phyloP scores from a whole-genome alignment of 352 stramenopile genomes.

The Phytophthora pinifolia region DNA sequence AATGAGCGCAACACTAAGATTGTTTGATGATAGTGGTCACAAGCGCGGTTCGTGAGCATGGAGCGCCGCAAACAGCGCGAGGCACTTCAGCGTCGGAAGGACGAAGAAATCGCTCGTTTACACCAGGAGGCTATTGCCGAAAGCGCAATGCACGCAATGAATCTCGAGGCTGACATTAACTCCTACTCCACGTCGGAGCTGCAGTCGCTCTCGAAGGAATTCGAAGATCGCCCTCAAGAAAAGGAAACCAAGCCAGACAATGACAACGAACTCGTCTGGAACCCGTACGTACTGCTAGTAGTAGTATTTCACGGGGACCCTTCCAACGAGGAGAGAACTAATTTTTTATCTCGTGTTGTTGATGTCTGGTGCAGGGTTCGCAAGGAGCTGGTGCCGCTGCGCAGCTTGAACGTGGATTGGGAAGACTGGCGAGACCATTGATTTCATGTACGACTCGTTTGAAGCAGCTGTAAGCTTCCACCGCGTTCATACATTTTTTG shows the following conservation, averaged over 20 bases:
- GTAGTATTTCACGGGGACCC: constrained; percentile 1
- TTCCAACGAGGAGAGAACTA: background rate
- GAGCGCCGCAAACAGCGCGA: constrained; percentile 61
- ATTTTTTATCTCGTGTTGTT: background rate
- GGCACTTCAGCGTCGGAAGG: constrained; percentile 61
- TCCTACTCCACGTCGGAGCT: constrained; percentile 45
- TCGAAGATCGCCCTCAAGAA: constrained; percentile 50
- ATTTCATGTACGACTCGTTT: background rate
- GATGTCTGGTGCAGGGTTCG: constrained; percentile 43
- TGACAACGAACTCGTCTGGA: constrained; percentile 79
- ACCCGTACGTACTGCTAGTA: constrained; percentile 68
- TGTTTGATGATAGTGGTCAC: constrained; percentile 48
- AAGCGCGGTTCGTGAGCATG: constrained; percentile 46
- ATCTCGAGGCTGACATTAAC: constrained; percentile 71
- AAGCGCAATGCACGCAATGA: constrained; percentile 68
- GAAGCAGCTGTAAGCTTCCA: too few relatives aligned
- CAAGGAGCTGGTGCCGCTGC: constrained; percentile 72
- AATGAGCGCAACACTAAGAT: background rate
- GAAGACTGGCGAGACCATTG: constrained; percentile 84
- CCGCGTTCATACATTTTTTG: too few relatives aligned
- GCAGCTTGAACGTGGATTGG: constrained; percentile 80
- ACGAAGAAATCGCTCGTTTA: constrained; percentile 66
- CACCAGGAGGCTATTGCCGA: constrained; percentile 75
- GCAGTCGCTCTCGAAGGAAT: constrained; percentile 61
- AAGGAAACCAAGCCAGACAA: constrained; percentile 62